A percentile compares a stretch with the other conserved stretches of the same genome.
Conservation (phyloP, 78 protist genomes). For the Pigoraptor vietnamica region DNA sequence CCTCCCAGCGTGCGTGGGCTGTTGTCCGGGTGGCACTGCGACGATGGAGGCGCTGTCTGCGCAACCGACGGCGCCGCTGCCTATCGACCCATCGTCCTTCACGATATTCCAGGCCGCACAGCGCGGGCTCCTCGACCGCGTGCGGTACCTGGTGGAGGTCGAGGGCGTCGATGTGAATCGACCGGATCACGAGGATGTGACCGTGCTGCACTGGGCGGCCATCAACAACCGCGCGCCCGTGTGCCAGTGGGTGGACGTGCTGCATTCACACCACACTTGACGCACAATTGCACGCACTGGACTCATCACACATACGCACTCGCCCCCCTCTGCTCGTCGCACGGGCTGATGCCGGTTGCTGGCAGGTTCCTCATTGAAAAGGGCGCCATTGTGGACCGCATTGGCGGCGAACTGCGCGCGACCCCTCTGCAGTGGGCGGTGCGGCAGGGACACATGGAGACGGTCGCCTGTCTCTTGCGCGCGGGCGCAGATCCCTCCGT, state of each 20-base stretch:
- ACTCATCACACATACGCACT: neutral
- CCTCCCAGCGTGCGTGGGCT: no score
- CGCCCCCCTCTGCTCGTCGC: no score
- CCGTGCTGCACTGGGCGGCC: conserved; percentile 44
- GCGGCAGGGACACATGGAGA: conserved; percentile 23
- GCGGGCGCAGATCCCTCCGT: conserved; percentile 15
- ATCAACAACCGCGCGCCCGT: conserved; percentile 25
- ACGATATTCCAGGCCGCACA: neutral
- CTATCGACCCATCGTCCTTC: neutral
- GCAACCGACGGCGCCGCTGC: neutral
- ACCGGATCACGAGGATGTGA: conserved; percentile 24
- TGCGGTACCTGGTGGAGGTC: neutral
- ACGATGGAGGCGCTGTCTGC: no score
- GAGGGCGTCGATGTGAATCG: conserved; percentile 14
- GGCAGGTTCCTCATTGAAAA: neutral
- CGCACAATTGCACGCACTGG: no score
- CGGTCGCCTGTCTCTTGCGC: neutral
- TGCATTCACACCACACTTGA: no score
- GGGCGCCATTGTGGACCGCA: conserved; percentile 24
- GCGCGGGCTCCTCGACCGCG: neutral
- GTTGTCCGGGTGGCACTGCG: no score
- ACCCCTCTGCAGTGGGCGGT: conserved; percentile 32
- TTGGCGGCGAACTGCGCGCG: conserved; percentile 10
- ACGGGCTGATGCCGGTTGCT: neutral
- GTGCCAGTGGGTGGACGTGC: neutral